Percentiles rank a stretch among this genome's conserved stretches.
These are phyloP conservation scores for Taiozyma onychis DNA, from an alignment of 1,139 yeast species.

Conservation along the genomic window DNA sequence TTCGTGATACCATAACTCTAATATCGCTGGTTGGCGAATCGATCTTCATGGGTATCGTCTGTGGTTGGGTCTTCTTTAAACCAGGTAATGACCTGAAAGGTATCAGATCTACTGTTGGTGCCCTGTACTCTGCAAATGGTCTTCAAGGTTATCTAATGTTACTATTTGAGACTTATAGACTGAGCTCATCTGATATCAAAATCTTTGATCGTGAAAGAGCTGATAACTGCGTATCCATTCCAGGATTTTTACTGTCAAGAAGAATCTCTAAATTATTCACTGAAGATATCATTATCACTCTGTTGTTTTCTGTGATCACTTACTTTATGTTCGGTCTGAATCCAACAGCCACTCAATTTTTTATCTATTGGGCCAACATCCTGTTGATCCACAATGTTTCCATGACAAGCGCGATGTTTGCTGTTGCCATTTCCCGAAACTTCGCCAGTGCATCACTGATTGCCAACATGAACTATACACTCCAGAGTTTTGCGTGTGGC, in stretches of 20 bases:
- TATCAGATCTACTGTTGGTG: conserved; percentile 56
- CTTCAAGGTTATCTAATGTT: conserved; percentile 66
- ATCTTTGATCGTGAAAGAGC: conserved; percentile 70
- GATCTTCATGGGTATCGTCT: conserved; percentile 43
- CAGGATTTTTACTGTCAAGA: conserved; percentile 44
- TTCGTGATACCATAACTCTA: conserved; percentile 41
- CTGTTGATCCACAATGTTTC: conserved; percentile 54
- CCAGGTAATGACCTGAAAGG: conserved; percentile 62
- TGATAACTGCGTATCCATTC: conserved; percentile 58
- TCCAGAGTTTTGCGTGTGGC: conserved; percentile 76
- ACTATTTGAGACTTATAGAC: conserved; percentile 67
- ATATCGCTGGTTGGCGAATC: conserved; percentile 15
- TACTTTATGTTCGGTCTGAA: conserved; percentile 77
- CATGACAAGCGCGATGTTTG: conserved; percentile 49
- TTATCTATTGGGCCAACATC: conserved; percentile 54
- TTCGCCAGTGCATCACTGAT: conserved; percentile 61
- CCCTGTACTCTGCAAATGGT: conserved; percentile 59
- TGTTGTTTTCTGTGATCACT: conserved; percentile 53
- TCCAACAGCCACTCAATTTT: conserved; percentile 39
- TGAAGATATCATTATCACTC: conserved; percentile 65
- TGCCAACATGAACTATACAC: conserved; percentile 38
- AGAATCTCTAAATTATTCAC: conserved; percentile 36
- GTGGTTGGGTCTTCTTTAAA: conserved; percentile 74
- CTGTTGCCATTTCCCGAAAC: conserved; percentile 57
- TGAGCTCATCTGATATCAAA: conserved; percentile 63